Base-by-base conservation (phyloP, 352 stramenopile species). In the Pythium scleroteichum region DNA sequence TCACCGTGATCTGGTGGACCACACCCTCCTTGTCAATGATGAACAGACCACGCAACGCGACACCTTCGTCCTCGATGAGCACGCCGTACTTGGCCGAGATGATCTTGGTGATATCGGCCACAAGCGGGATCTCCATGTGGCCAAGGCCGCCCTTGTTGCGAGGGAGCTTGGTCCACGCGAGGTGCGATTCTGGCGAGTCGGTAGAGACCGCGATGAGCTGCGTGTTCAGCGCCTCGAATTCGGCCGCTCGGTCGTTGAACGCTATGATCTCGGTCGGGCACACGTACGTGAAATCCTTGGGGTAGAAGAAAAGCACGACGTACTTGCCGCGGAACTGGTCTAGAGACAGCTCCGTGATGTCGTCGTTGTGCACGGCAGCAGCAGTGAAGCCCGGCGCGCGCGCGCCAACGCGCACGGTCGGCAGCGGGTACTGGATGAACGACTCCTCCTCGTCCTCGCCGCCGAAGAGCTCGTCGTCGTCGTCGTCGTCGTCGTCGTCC, bases 101-200 rank as follows among this genome's bases (percentile, higher is more conserved):
- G 56, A 88, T 59, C 78, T 98, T 98, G 51, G 88, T 98, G 27
- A 96, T 86, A 68, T 98, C 94, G 10, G 90, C 79, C n/a, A 98
- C 76, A 13, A 98, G 87, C 13, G 94, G 92, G 65, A 98, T 97
- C 63, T 91, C 72, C 90, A 98, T 97, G 64, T 92, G 79, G 52
- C 94, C 94, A 38, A 98, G 72, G 0, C 94, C 94, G 52, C 94
- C 94, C 63, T 96, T 91, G 75, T 92, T 96, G 41, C 94, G 87
- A 29, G 88, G 82, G 57, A 87, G 71, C 35, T 85, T 78, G 62
- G 82, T 96, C 90, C 90, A 98, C 14, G 89, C 89, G 64, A 97
- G 72, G 71, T 97, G 90, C 41, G 85, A 94, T 69, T 97, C 87
- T 10, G 90, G 74, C 59, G 89, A 97, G 81, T 98, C 92, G 49